Conservation (phyloP, 768 basidiomycete species). For the Phylloporus arenicola region DNA sequence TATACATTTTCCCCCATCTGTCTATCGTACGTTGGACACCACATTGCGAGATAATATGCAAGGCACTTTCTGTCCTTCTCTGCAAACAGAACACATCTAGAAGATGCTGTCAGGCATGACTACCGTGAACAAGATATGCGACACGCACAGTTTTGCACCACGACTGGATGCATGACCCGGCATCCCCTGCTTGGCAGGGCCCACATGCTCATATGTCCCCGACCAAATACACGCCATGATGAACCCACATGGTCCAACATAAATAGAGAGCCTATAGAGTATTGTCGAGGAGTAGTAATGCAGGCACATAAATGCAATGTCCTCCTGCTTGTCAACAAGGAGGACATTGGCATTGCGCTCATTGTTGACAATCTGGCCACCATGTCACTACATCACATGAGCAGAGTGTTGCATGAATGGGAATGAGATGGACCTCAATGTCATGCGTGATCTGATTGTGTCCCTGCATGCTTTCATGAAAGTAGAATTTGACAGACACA, state of each 20-base stretch:
- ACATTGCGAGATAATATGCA: slow-evolving; percentile 44
- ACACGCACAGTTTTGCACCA: no score
- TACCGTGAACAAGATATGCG: no score
- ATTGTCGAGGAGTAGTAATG: slow-evolving; percentile 22
- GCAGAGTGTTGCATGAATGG: no score
- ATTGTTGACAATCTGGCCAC: no score
- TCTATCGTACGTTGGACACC: slow-evolving; percentile 38
- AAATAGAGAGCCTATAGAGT: slow-evolving; percentile 12
- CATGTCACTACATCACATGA: no score
- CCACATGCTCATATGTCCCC: slow-evolving; percentile 13
- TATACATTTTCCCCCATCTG: slow-evolving; percentile 48
- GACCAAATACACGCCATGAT: slow-evolving; percentile 18
- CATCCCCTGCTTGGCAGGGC: no score
- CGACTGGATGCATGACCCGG: slow-evolving; percentile 12
- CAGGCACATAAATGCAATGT: slow-evolving; percentile 20
- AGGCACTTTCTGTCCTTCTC: slow-evolving; percentile 39
- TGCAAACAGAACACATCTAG: slow-evolving; percentile 33
- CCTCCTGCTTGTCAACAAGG: slow-evolving; percentile 26
- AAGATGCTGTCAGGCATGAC: no score
- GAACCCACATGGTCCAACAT: slow-evolving; percentile 23
- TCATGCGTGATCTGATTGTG: no score
- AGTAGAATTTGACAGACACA: no score
- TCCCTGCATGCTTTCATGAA: no score
- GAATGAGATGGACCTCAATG: no score
- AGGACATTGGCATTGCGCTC: slow-evolving; percentile 23